phyloP scores from a whole-genome alignment of 2,329 filamentous ascomycete species.

The Trichophyton mentagrophytes region DNA sequence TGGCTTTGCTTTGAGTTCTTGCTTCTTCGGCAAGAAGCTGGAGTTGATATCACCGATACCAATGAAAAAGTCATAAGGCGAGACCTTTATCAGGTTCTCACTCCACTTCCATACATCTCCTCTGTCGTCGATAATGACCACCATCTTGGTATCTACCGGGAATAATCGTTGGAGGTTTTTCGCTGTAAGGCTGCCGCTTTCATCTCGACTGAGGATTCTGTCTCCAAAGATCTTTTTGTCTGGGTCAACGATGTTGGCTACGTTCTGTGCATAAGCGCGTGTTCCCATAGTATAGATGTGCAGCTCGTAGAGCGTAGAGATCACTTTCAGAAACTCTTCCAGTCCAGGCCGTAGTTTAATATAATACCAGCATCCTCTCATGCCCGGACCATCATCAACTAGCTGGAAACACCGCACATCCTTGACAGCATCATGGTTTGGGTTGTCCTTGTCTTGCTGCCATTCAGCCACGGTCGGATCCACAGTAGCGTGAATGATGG shows the following conservation, averaged over 20 bases:
- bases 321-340: conserved; percentile 61
- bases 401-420: conserved; percentile 83
- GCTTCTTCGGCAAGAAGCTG: conserved; percentile 76
- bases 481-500: conserved; percentile 94
- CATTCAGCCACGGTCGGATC: conserved; percentile 94
- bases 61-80: conserved; percentile 93
- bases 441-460: conserved; percentile 76
- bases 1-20: conserved; percentile 38
- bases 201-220: conserved; percentile 88
- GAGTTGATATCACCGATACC: conserved; percentile 98
- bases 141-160: conserved; percentile 96
- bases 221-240: conserved; percentile 82
- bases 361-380: conserved; percentile 82
- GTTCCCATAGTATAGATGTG: conserved; percentile 99
- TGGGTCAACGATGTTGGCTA: conserved; percentile 86
- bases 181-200: conserved; percentile 82
- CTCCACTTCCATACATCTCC: conserved; percentile 94
- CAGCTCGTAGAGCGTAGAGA: conserved; percentile 76
- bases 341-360: conserved; percentile 92
- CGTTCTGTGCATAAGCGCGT: conserved; percentile 82
- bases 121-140: conserved; percentile 94
- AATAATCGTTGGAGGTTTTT: conserved; percentile 88
- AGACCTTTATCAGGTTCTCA: conserved; percentile 85
- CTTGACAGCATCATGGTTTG: conserved; percentile 82
- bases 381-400: conserved; percentile 66